Base-by-base conservation (phyloP, 768 basidiomycete species). In the Xerocomus potaroensis region DNA sequence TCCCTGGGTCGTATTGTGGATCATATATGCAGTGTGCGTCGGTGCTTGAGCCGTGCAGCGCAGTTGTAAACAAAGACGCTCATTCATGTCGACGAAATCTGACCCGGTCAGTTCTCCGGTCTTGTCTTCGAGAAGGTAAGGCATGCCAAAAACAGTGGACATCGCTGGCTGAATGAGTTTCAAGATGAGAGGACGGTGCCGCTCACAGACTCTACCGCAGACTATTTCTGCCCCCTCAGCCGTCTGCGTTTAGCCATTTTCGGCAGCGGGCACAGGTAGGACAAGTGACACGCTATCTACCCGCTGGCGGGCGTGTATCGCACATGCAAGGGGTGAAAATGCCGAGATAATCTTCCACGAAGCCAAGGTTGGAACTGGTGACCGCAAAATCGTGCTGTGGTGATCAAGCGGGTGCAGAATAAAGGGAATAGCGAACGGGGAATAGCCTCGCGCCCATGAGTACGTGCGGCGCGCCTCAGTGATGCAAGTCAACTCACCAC, bases 51-150 rank as follows among this genome's bases (percentile, higher is more conserved):
- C 67, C 8, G 75, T 80, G 50, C 78, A 74, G 29, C 74, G 72
- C 45, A 80, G 67, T 41, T 59, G 62, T 50, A 83, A 66, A 24
- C 67, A 68, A 58, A 83, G 71, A 16, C 84, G 80, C 39, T 78
- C 79, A 61, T 85, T 70, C 52, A 84, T 69, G 64, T 87, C 85
- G 40, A 74, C 59, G 57, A 81, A 87, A 16, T 80, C 75, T 4
- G 81, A 76, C 29, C 75, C 79, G 11, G 68, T 66, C 30, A 81
- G 63, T 29, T 57, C 64, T 4, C 82, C 83, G 6, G 75, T 76
- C 45, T 68, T 76, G 67, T 86, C 84, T 58, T 83, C 80, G 47
- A 87, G 77, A 55, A 84, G 75, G 63, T 69, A 77, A 31, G 81
- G 78, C 56, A 83, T 67, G 46, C 77, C 78, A 49, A 77, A 80